Evolutionary conservation across 805 yeast species (phyloP), one percentile per base, ranked within the genome.

Genomic region (Pichia occidentalis): DNA sequence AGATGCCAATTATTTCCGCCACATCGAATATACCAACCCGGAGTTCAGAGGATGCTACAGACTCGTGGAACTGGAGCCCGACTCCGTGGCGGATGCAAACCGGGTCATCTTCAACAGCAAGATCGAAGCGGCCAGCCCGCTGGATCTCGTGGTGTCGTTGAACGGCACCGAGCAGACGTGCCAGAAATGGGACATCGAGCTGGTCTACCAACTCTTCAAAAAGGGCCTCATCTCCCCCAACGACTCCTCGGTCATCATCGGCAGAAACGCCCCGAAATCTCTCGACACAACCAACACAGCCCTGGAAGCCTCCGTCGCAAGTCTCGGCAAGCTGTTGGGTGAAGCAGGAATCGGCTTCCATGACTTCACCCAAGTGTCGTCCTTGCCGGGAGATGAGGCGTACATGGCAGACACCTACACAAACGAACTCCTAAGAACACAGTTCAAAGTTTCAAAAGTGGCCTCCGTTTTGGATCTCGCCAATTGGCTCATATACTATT

Each of bases 161-260:
- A 43, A 43, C 32, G 19, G 25, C 12, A 32, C 46, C 5, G 34
- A 33, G 4, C 26, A 34, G 2, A 9, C 10, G 12, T 42, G 36
- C 10, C 34, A 24, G 10, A 32, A 37, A 18, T 39, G 43, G 38
- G 46, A 43, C 32, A 16, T 43, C 1, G 32, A 39, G 19, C 16
- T 43, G 14, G 14, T 39, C 12, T 13, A 34, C 5, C 25, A 23
- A n/a, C 17, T 38, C 2, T 22, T 16, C 10, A 16, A n/a, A 24
- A 18, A 25, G 3, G 19, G 13, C 13, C 4, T 29, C 2, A 24
- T 43, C 9, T 19, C 18, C 7, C n/a, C 13, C 4, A 12, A 22
- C 20, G 21, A 34, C 8, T 30, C 39, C 16, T 33, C 39, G 2
- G 37, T 37, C 10, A 29, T 38, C 6, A 20, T 43, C 7, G 29